Conservation (phyloP, 306 rosid species). For the Ormosia emarginata region DNA sequence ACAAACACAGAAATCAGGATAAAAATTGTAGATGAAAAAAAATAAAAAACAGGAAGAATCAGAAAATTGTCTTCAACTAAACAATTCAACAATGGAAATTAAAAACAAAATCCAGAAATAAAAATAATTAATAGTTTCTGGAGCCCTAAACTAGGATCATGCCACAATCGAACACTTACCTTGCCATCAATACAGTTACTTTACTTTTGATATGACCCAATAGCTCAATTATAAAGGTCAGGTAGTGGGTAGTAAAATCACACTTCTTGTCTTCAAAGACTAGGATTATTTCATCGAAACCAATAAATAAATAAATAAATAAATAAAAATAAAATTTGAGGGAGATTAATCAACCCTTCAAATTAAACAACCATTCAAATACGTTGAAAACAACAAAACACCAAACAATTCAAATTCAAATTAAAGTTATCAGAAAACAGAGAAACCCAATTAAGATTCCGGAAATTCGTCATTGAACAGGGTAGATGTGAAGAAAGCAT, state of each 20-base stretch:
- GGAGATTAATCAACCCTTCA: background rate
- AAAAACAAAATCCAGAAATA: background rate
- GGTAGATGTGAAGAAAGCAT: background rate
- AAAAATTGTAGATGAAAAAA: background rate
- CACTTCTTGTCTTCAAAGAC: background rate
- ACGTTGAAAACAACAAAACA: background rate
- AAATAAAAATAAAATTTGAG: too few species aligned
- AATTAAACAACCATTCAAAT: background rate
- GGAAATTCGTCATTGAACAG: background rate
- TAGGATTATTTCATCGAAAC: background rate
- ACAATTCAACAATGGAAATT: background rate
- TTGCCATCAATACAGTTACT: background rate
- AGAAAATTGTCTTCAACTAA: background rate
- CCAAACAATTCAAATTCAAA: background rate
- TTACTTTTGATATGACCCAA: background rate
- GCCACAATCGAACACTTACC: background rate
- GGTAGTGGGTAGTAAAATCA: background rate
- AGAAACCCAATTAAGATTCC: background rate
- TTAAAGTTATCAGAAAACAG: background rate
- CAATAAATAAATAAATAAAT: background rate
- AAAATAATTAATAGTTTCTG: background rate
- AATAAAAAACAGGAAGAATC: background rate
- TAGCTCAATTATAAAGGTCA: background rate
- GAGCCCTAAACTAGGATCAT: background rate
- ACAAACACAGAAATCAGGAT: background rate